Conservation (phyloP, 2,329 filamentous ascomycete species). For the Tolypocladium nubicola region DNA sequence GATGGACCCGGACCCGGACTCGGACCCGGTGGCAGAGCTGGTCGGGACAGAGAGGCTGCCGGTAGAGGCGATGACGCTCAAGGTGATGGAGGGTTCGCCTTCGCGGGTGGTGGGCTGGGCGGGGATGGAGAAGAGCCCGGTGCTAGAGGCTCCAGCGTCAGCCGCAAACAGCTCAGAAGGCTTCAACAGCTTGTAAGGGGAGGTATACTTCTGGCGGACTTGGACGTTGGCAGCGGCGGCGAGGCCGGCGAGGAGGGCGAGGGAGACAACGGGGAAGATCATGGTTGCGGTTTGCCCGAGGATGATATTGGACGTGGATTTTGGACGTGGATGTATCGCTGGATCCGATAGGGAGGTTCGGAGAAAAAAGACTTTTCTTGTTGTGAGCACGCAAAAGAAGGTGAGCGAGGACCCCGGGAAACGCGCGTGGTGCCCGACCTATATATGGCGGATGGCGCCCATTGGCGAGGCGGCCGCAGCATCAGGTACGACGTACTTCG, state of each 20-base stretch:
- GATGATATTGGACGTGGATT: not conserved
- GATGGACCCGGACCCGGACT: not conserved
- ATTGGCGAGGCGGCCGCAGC: not conserved
- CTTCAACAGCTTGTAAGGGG: not conserved
- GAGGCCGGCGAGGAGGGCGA: slow-evolving; percentile 6
- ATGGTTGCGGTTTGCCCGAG: not conserved
- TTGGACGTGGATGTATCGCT: not conserved
- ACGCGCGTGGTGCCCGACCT: not conserved
- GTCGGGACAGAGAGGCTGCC: not conserved
- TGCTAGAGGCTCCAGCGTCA: not conserved
- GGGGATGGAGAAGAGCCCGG: slow-evolving; percentile 4
- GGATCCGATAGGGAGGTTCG: not conserved
- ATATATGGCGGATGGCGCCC: not conserved
- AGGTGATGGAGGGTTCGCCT: not conserved
- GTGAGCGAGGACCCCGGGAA: not conserved
- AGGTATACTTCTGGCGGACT: slow-evolving; percentile 1
- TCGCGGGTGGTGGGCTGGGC: slow-evolving; percentile 1
- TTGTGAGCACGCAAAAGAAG: not conserved
- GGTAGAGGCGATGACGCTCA: not conserved
- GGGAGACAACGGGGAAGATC: slow-evolving; percentile 2
- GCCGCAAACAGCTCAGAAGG: not conserved
- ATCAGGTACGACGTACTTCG: not conserved
- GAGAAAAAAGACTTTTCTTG: too few relatives aligned
- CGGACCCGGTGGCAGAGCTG: not conserved
- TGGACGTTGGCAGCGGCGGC: slow-evolving; percentile 1